A percentile compares a stretch with the other conserved stretches of the same genome.
phyloP scores from a whole-genome alignment of 495 filamentous ascomycete genomes.

The Penicillium canescens region DNA sequence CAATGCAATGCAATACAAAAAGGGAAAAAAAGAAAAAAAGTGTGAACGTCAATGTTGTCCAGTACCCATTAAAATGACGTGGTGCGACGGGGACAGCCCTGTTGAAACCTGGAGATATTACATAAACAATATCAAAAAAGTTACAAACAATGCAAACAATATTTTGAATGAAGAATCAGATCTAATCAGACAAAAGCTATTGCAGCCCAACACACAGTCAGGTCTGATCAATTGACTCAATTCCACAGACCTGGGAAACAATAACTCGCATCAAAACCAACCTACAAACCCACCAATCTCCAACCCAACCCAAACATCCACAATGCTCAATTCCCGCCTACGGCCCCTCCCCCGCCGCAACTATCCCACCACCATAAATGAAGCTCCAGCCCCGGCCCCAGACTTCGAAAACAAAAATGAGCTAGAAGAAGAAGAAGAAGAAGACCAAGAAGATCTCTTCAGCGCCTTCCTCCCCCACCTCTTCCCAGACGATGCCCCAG shows the following conservation, averaged over 20 bases:
- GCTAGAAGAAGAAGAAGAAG: conserved; percentile 15
- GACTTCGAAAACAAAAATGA: conserved; percentile 12
- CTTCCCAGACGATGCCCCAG: conserved; percentile 73
- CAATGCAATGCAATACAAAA: no score
- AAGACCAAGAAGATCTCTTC: conserved; percentile 64
- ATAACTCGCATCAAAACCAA: no score
- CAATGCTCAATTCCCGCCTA: conserved; percentile 36
- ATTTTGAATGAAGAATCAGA: not conserved
- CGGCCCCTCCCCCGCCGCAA: conserved; percentile 32
- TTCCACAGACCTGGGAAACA: no score
- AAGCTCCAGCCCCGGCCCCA: conserved; percentile 12
- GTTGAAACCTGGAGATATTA: not conserved
- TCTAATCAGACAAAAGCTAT: no score
- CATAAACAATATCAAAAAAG: not conserved
- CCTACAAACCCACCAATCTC: no score
- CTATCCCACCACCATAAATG: not conserved
- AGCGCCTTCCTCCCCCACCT: conserved; percentile 62
- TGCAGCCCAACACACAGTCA: no score
- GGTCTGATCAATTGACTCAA: not conserved
- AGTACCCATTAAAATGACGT: not conserved
- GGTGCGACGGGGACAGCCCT: not conserved
- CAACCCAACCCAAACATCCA: not conserved
- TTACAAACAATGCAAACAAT: conserved; percentile 7
- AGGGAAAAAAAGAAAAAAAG: not conserved
- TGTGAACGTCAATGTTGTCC: not conserved